phyloP scores from a whole-genome alignment of 306 rosid species.

The Vigna unguiculata region DNA sequence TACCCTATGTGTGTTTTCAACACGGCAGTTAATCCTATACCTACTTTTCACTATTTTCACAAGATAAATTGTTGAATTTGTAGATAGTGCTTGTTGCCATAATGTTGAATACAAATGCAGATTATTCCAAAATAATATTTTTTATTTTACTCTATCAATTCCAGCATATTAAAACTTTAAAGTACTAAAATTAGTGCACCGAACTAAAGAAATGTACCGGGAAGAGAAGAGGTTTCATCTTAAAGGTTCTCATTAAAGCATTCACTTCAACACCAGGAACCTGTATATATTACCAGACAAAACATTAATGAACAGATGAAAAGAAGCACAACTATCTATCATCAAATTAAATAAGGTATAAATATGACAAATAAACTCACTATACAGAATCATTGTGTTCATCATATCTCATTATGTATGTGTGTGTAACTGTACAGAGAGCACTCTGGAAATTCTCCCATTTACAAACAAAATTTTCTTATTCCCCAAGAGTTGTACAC shows the following conservation, averaged over 20 bases:
- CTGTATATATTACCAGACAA: conserved; percentile 55
- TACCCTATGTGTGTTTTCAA: too few relatives aligned
- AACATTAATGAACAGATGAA: conserved; percentile 38
- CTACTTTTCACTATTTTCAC: too few relatives aligned
- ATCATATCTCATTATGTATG: neutral
- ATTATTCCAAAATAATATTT: conserved; percentile 22
- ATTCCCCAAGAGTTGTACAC: neutral
- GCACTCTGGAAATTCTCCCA: too few relatives aligned
- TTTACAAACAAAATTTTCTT: conserved; percentile 1
- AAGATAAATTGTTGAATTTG: neutral
- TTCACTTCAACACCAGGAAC: conserved; percentile 93
- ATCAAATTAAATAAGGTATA: conserved; percentile 23
- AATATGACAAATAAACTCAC: conserved; percentile 15
- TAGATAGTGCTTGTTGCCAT: neutral
- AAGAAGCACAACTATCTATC: conserved; percentile 31
- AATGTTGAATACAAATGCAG: too few relatives aligned
- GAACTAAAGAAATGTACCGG: conserved; percentile 65
- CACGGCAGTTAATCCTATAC: too few relatives aligned
- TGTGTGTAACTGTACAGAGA: too few relatives aligned
- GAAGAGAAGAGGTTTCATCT: conserved; percentile 90
- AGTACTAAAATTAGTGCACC: conserved; percentile 14
- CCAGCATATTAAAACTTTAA: conserved; percentile 20
- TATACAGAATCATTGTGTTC: neutral
- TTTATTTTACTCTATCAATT: neutral
- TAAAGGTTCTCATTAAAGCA: conserved; percentile 93